phyloP scores from a whole-genome alignment of 2,329 filamentous ascomycete genomes.

The Xylogone sp. region DNA sequence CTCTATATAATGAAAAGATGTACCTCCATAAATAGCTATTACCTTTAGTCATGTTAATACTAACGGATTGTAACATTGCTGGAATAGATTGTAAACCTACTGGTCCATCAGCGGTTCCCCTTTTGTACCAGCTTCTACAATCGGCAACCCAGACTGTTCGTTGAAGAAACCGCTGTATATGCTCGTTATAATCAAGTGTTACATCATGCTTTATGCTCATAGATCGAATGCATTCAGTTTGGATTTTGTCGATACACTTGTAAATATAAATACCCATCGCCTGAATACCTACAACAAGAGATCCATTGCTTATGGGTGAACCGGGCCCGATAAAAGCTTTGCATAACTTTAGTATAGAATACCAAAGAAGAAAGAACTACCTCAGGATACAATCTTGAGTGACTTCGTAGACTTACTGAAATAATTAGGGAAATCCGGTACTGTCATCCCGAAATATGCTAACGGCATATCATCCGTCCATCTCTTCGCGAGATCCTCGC shows the following conservation, averaged over 20 bases:
- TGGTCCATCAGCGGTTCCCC: conserved; percentile 36
- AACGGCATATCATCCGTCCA: conserved; percentile 25
- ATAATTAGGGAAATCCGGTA: conserved; percentile 15
- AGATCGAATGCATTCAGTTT: conserved; percentile 42
- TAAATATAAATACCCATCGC: conserved; percentile 2
- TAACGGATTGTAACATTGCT: too few species aligned
- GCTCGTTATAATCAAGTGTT: conserved; percentile 45
- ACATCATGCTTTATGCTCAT: conserved; percentile 39
- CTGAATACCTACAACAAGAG: conserved; percentile 3
- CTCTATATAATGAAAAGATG: conserved; percentile 49
- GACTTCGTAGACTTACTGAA: background rate
- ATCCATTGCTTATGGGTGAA: conserved; percentile 7
- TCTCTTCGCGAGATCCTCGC: conserved; percentile 24
- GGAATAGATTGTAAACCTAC: too few species aligned
- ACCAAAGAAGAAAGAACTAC: background rate
- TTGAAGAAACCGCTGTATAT: conserved; percentile 45
- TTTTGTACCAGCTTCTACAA: conserved; percentile 50
- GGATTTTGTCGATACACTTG: conserved; percentile 17
- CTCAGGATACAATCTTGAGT: too few species aligned
- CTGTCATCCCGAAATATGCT: conserved; percentile 13
- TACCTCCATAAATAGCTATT: conserved; percentile 27
- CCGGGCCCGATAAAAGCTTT: conserved; percentile 9
- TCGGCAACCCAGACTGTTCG: conserved; percentile 43
- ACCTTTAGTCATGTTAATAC: conserved; percentile 43
- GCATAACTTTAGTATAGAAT: background rate